Conservation (phyloP, 2,329 filamentous ascomycete species). For the Penicillium olsonii region DNA sequence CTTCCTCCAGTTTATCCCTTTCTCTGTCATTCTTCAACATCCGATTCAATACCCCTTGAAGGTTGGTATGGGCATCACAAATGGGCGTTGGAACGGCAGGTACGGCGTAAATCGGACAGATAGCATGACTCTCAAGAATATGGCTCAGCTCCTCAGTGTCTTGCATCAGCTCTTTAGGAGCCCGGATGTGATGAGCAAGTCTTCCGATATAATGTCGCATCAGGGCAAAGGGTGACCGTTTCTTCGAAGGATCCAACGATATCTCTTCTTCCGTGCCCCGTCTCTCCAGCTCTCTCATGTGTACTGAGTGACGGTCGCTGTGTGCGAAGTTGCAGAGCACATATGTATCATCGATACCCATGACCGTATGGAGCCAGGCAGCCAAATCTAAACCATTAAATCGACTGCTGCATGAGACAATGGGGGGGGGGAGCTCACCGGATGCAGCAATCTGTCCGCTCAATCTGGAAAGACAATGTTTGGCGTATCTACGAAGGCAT, state of each 20-base stretch:
- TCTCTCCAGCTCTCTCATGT: constrained; percentile 2
- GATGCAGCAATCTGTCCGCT: constrained; percentile 2
- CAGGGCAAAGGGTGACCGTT: constrained; percentile 24
- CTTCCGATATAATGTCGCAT: constrained; percentile 50
- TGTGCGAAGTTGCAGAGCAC: constrained; percentile 19
- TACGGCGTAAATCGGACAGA: constrained; percentile 26
- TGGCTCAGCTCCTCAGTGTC: constrained; percentile 31
- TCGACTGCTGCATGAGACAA: not conserved
- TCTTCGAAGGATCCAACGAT: not conserved
- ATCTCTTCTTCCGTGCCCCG: constrained; percentile 4
- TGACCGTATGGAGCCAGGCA: constrained; percentile 3
- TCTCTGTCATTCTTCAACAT: constrained; percentile 23
- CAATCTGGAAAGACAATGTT: constrained; percentile 7
- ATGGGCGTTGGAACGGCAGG: constrained; percentile 17
- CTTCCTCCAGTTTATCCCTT: constrained; percentile 15
- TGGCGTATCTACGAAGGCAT: constrained; percentile 7
- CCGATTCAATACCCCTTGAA: constrained; percentile 27
- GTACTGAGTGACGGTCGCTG: constrained; percentile 9
- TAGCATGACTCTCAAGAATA: constrained; percentile 30
- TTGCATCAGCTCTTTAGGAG: constrained; percentile 40
- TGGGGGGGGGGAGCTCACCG: constrained; percentile 6
- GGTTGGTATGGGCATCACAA: constrained; percentile 21
- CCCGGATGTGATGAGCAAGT: constrained; percentile 46
- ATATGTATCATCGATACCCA: constrained; percentile 5
- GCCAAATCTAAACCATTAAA: not conserved